Evolutionary conservation across 108 stramenopile genomes (phyloP).

Genomic region (Fistulifera solaris): DNA sequence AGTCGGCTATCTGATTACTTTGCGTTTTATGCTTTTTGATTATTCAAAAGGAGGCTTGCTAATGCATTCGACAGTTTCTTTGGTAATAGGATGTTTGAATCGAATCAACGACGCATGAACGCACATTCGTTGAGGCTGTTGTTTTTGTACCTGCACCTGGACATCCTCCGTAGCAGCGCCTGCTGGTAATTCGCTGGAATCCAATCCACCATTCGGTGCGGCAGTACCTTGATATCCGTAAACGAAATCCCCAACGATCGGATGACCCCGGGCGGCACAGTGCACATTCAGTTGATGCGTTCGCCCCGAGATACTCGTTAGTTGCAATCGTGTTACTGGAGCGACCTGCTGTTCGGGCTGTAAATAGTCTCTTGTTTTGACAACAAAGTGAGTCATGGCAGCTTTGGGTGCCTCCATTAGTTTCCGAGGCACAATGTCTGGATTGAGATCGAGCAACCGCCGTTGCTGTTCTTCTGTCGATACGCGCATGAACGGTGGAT

Average conservation of each 20-base stretch:
- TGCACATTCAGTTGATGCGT: slow-evolving; percentile 86
- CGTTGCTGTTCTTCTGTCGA: slow-evolving; percentile 67
- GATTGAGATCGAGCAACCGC: slow-evolving; percentile 47
- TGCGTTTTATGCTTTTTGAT: no score
- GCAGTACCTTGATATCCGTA: slow-evolving; percentile 77
- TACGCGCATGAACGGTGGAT: slow-evolving; percentile 76
- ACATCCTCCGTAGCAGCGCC: slow-evolving; percentile 41
- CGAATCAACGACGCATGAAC: slow-evolving; percentile 66
- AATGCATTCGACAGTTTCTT: slow-evolving; percentile 37
- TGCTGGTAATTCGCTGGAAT: slow-evolving; percentile 32
- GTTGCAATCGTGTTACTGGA: slow-evolving; percentile 60
- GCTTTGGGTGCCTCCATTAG: slow-evolving; percentile 60
- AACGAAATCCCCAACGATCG: slow-evolving; percentile 74
- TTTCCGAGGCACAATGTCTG: slow-evolving; percentile 47
- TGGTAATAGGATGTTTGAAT: slow-evolving; percentile 61
- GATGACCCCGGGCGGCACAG: slow-evolving; percentile 79
- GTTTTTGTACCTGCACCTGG: slow-evolving; percentile 36
- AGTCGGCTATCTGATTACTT: no score
- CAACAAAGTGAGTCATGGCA: slow-evolving; percentile 59
- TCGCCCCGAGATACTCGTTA: slow-evolving; percentile 68
- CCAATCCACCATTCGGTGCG: slow-evolving; percentile 67
- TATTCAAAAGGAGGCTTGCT: slow-evolving; percentile 37
- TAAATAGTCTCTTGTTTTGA: slow-evolving; percentile 48
- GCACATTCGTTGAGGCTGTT: slow-evolving; percentile 32
- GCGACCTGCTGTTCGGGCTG: slow-evolving; percentile 23